Conservation (phyloP, 2,329 filamentous ascomycete genomes). For the Incumbomyces delicatus region DNA sequence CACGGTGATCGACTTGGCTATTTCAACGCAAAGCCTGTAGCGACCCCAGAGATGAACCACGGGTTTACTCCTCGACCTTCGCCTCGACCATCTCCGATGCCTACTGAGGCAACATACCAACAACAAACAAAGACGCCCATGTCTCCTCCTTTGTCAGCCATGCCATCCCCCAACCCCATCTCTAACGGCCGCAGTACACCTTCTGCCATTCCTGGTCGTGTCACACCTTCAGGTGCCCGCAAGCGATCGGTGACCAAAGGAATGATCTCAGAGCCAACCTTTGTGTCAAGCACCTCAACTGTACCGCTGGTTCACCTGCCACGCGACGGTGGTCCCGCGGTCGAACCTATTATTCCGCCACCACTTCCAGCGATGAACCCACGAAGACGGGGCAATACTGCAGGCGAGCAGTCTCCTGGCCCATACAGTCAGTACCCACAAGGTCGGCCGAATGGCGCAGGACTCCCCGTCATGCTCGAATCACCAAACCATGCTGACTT, state of each 20-base stretch:
- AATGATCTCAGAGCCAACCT: constrained; percentile 52
- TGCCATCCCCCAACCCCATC: constrained; percentile 31
- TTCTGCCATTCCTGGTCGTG: constrained; percentile 13
- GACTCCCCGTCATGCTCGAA: constrained; percentile 2
- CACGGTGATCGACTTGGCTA: constrained; percentile 24
- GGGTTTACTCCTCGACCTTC: constrained; percentile 16
- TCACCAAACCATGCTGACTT: constrained; percentile 10
- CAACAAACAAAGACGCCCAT: neutral
- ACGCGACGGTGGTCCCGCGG: constrained; percentile 4
- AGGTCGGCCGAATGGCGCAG: neutral
- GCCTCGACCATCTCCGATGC: constrained; percentile 8
- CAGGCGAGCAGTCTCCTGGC: constrained; percentile 26
- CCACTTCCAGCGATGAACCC: constrained; percentile 53
- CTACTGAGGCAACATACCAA: neutral
- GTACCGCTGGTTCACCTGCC: constrained; percentile 47
- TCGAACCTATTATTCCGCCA: constrained; percentile 26
- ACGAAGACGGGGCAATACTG: constrained; percentile 42
- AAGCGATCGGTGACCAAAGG: constrained; percentile 52
- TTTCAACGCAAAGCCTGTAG: constrained; percentile 27
- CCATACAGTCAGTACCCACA: constrained; percentile 8
- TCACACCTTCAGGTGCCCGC: constrained; percentile 25
- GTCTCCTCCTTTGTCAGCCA: constrained; percentile 8
- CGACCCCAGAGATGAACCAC: constrained; percentile 18
- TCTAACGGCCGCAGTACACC: constrained; percentile 36
- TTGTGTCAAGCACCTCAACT: constrained; percentile 45